These are phyloP conservation scores for Neurospora sp. DNA, from an alignment of 495 filamentous ascomycete genomes.

Conservation along the genomic window DNA sequence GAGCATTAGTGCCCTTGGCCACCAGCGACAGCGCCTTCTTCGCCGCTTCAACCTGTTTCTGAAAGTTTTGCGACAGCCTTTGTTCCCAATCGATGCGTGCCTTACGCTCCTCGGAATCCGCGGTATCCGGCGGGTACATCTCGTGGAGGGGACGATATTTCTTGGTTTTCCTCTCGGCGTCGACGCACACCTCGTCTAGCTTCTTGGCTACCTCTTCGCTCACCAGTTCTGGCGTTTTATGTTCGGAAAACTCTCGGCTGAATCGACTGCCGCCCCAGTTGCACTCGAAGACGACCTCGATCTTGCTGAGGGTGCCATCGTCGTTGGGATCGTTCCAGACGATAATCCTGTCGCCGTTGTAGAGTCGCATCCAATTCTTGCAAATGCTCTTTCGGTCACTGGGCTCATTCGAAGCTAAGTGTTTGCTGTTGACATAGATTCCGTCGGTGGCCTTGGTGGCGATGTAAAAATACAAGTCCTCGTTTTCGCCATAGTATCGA, in stretches of 20 bases:
- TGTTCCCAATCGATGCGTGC: neutral
- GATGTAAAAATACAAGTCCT: conserved; percentile 53
- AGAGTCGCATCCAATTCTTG: conserved; percentile 53
- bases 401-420: conserved; percentile 38
- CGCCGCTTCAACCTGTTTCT: neutral
- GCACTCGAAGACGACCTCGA: conserved; percentile 34
- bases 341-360: conserved; percentile 61
- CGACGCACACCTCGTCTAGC: conserved; percentile 18
- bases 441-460: conserved; percentile 60
- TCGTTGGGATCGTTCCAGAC: conserved; percentile 35
- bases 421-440: conserved; percentile 61
- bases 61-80: neutral
- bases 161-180: conserved; percentile 17
- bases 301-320: conserved; percentile 14
- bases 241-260: conserved; percentile 9
- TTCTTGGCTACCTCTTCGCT: conserved; percentile 9
- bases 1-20: neutral
- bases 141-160: neutral
- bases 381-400: conserved; percentile 1
- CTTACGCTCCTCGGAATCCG: neutral
- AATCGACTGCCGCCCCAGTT: conserved; percentile 36
- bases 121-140: neutral
- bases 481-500: conserved; percentile 26
- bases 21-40: neutral
- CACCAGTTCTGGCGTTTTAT: conserved; percentile 9